Evolutionary conservation across 768 basidiomycete species (phyloP).

Genomic region (Pulveroboletus sp.): DNA sequence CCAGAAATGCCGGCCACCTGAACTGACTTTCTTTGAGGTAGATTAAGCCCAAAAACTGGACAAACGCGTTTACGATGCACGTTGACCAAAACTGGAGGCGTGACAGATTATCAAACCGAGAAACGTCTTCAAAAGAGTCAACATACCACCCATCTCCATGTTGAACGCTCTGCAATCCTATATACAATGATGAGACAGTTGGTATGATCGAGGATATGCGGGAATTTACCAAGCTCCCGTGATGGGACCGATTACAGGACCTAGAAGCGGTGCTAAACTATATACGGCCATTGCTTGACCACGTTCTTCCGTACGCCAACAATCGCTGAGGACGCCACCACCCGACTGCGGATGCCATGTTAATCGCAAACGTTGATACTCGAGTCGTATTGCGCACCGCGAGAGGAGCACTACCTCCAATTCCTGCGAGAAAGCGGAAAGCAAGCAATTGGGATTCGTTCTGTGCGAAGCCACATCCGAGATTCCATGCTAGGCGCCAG

Average conservation of each 20-base stretch:
- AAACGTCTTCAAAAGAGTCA: neutral
- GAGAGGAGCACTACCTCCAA: slow-evolving; percentile 71
- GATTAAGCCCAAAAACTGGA: slow-evolving; percentile 55
- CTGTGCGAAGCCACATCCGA: slow-evolving; percentile 59
- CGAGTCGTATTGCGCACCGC: slow-evolving; percentile 27
- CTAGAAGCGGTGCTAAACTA: slow-evolving; percentile 60
- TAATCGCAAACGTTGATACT: neutral
- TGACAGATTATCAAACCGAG: neutral
- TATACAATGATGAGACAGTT: slow-evolving; percentile 2
- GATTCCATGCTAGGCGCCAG: slow-evolving; percentile 48
- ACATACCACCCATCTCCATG: slow-evolving; percentile 71
- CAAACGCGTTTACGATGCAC: slow-evolving; percentile 46
- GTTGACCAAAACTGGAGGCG: slow-evolving; percentile 58
- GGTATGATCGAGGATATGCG: neutral
- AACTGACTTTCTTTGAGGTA: slow-evolving; percentile 59
- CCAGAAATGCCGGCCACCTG: neutral
- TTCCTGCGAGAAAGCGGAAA: slow-evolving; percentile 64
- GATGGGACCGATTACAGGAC: slow-evolving; percentile 60
- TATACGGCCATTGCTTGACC: slow-evolving; percentile 62
- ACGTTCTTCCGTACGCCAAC: slow-evolving; percentile 57
- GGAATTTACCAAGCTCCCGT: slow-evolving; percentile 51
- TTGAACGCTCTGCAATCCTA: slow-evolving; percentile 52
- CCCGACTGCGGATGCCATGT: slow-evolving; percentile 39
- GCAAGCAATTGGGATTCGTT: slow-evolving; percentile 54
- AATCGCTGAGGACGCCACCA: slow-evolving; percentile 61